A percentile compares a stretch with the other conserved stretches of the same genome.
These are phyloP conservation scores for Gaultheria prostrata DNA, from an alignment of 148 eudicot species.

Conservation along the genomic window DNA sequence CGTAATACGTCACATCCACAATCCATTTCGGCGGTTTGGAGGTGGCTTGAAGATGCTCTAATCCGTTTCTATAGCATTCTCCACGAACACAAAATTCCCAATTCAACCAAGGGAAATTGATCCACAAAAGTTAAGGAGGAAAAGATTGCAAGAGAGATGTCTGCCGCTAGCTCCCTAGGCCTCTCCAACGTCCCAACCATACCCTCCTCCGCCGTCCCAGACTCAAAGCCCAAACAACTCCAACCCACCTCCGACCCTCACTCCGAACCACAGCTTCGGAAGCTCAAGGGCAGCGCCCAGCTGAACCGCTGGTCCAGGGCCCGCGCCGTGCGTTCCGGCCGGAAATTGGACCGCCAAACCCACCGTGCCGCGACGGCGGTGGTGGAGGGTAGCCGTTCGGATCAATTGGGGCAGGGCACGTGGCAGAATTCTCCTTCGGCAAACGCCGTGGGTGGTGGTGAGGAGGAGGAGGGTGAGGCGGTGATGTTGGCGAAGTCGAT, in stretches of 20 bases:
- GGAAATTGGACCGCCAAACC: slow-evolving; percentile 45
- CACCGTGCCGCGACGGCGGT: background rate
- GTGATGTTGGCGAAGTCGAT: slow-evolving; percentile 45
- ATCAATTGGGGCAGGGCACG: background rate
- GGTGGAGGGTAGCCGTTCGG: background rate
- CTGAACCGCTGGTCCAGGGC: slow-evolving; percentile 87
- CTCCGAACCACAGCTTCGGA: slow-evolving; percentile 28
- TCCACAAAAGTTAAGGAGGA: background rate
- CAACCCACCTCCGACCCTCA: slow-evolving; percentile 18
- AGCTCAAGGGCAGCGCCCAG: slow-evolving; percentile 49
- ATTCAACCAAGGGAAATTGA: background rate
- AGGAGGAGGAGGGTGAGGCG: background rate
- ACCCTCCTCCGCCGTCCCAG: slow-evolving; percentile 12
- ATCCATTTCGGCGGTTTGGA: no score
- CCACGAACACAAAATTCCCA: background rate
- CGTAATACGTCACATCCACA: no score
- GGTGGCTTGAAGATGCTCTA: no score
- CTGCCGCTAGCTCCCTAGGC: slow-evolving; percentile 22
- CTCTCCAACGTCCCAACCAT: slow-evolving; percentile 24
- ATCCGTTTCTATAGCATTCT: background rate
- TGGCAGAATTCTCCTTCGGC: slow-evolving; percentile 1
- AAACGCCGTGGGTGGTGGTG: background rate
- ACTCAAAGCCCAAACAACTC: slow-evolving; percentile 6
- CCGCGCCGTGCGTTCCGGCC: slow-evolving; percentile 68
- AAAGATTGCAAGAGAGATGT: slow-evolving; percentile 19